Evolutionary conservation across 2,329 filamentous ascomycete genomes (phyloP).

Genomic region (Clonostachys rhizophaga): DNA sequence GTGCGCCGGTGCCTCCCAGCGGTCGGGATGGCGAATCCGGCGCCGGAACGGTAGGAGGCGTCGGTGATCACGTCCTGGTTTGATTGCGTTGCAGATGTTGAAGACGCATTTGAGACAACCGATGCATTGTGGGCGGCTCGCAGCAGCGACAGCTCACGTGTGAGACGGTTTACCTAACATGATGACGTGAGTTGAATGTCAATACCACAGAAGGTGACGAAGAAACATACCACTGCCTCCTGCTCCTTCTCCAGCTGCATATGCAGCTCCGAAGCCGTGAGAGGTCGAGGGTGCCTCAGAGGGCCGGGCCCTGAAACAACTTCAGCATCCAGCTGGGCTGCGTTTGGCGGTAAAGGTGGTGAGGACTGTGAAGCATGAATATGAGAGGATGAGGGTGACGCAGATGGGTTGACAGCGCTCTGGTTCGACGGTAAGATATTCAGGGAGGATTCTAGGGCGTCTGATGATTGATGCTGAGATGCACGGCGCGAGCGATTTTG

Average conservation of each 20-base stretch:
- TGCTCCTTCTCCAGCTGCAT: slow-evolving; percentile 91
- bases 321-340: slow-evolving; percentile 22
- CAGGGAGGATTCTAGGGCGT: slow-evolving; percentile 34
- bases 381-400: slow-evolving; percentile 19
- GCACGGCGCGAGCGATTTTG: slow-evolving; percentile 38
- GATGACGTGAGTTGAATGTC: not conserved
- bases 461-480: slow-evolving; percentile 26
- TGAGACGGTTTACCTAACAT: slow-evolving; percentile 80
- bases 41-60: slow-evolving; percentile 48
- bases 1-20: slow-evolving; percentile 51
- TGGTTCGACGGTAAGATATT: slow-evolving; percentile 57
- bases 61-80: slow-evolving; percentile 42
- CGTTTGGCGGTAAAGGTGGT: slow-evolving; percentile 20
- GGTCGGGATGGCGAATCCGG: slow-evolving; percentile 52
- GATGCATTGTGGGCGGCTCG: slow-evolving; percentile 66
- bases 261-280: slow-evolving; percentile 87
- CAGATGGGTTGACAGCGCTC: slow-evolving; percentile 36
- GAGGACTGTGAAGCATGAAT: slow-evolving; percentile 10
- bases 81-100: slow-evolving; percentile 49
- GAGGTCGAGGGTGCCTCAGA: slow-evolving; percentile 76
- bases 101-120: slow-evolving; percentile 61
- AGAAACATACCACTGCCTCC: slow-evolving; percentile 72
- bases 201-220: not conserved
- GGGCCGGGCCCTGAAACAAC: slow-evolving; percentile 62
- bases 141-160: slow-evolving; percentile 81